phyloP scores from a whole-genome alignment of 441 rosid genomes.

The Aquilaria agallochum region DNA sequence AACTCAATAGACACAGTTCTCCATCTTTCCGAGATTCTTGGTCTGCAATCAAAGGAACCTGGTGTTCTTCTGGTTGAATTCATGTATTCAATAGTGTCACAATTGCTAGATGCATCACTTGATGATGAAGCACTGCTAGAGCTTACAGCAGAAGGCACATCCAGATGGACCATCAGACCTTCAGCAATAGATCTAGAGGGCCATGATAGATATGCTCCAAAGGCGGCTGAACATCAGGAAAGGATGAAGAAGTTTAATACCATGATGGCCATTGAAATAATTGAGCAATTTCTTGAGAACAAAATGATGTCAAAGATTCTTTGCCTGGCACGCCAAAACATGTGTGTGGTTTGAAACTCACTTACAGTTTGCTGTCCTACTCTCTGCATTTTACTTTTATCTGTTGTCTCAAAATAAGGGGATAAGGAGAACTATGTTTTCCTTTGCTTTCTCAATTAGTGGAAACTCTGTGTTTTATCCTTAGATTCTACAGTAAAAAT shows the following conservation, averaged over 20 bases:
- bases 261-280: slow-evolving; percentile 49
- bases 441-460: slow-evolving; percentile 3
- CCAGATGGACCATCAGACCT: slow-evolving; percentile 45
- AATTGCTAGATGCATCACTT: slow-evolving; percentile 57
- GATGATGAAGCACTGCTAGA: slow-evolving; percentile 69
- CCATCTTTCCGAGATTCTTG: slow-evolving; percentile 47
- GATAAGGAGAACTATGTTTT: background rate
- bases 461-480: background rate
- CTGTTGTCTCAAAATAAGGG: background rate
- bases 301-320: slow-evolving; percentile 57
- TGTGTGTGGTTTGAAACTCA: slow-evolving; percentile 37
- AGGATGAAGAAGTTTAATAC: slow-evolving; percentile 54
- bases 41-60: slow-evolving; percentile 44
- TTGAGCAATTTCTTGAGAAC: slow-evolving; percentile 48
- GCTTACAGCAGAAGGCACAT: slow-evolving; percentile 40
- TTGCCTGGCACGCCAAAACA: slow-evolving; percentile 45
- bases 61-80: slow-evolving; percentile 50
- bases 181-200: slow-evolving; percentile 57
- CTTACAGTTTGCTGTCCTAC: slow-evolving; percentile 5
- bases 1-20: slow-evolving; percentile 51
- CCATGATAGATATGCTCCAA: slow-evolving; percentile 32
- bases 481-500: background rate
- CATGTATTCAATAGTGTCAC: slow-evolving; percentile 51
- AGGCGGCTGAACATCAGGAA: slow-evolving; percentile 37
- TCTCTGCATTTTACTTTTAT: background rate